Conservation (phyloP, 202 grass and related monocot genomes). For the Musa balbisiana region DNA sequence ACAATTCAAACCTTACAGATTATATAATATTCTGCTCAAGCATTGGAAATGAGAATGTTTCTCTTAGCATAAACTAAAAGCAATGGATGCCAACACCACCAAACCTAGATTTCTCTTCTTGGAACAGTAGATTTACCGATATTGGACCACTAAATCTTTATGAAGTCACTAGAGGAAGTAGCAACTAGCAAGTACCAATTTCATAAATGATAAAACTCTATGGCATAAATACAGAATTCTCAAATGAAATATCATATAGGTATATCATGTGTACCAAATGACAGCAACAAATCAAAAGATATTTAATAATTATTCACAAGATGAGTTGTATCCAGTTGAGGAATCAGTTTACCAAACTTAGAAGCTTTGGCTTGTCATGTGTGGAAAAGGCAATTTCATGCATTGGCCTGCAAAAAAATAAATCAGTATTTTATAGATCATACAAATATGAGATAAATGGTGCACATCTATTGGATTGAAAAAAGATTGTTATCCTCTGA, state of each 20-base stretch:
- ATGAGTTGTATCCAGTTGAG: neutral
- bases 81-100: too few species aligned
- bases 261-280: constrained; percentile 13
- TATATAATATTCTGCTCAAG: too few species aligned
- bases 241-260: neutral
- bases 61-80: too few species aligned
- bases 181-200: neutral
- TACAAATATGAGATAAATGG: neutral
- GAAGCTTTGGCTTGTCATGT: constrained; percentile 96
- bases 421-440: neutral
- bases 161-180: neutral
- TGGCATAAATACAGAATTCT: neutral
- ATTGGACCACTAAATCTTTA: neutral
- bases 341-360: constrained; percentile 66
- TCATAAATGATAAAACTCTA: neutral
- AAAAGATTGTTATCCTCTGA: neutral
- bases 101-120: too few species aligned
- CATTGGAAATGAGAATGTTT: too few species aligned
- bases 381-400: constrained; percentile 98
- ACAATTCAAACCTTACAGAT: too few species aligned
- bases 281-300: neutral
- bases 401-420: constrained; percentile 73
- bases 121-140: too few species aligned
- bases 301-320: neutral
- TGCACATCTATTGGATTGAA: neutral